These are phyloP conservation scores for Vaccinium macrocarpon DNA, from an alignment of 148 eudicot species.

Conservation along the genomic window DNA sequence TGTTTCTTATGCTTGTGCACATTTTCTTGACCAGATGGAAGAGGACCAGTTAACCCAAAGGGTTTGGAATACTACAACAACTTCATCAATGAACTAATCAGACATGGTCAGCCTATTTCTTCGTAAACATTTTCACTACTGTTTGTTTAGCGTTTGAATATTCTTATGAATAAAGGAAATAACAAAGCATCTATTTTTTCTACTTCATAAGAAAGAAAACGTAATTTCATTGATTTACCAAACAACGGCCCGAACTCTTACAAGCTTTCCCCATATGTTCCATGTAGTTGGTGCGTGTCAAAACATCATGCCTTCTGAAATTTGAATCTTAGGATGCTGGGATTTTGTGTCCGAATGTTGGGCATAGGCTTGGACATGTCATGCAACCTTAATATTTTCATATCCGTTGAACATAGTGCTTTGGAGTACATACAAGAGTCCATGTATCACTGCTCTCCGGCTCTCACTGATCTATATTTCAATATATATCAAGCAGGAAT, in stretches of 20 bases:
- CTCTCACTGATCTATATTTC: neutral
- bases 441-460: neutral
- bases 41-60: constrained; percentile 50
- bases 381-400: neutral
- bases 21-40: constrained; percentile 41
- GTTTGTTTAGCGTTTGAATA: constrained; percentile 11
- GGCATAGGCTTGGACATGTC: neutral
- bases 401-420: neutral
- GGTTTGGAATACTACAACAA: constrained; percentile 54
- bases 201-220: neutral
- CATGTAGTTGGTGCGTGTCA: neutral
- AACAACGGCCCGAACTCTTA: neutral
- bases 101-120: constrained; percentile 31
- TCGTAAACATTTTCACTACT: constrained; percentile 7
- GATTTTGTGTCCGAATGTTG: neutral
- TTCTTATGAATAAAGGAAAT: neutral
- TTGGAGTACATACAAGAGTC: neutral
- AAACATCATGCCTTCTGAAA: neutral
- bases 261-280: neutral
- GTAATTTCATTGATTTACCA: neutral
- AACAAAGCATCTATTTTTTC: neutral
- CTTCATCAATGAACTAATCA: constrained; percentile 52
- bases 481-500: constrained; percentile 41
- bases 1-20: neutral
- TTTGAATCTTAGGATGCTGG: neutral